Percentiles rank a stretch among this genome's conserved stretches.
Conservation (phyloP, 768 basidiomycete species). For the Brasilioporus rufonigricans region DNA sequence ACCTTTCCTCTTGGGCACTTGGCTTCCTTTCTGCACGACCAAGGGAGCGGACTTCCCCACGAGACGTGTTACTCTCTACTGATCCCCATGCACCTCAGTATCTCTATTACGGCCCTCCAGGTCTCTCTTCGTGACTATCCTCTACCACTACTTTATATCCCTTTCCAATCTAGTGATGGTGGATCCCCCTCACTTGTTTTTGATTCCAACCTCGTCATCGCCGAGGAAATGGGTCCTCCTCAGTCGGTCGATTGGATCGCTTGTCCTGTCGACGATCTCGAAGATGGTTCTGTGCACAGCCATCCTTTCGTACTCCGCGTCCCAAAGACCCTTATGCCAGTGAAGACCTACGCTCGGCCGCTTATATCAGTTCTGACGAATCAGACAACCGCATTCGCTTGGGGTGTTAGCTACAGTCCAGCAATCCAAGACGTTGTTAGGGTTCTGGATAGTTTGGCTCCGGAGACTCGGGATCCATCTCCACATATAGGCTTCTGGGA, state of each 20-base stretch:
- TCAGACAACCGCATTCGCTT: conserved; percentile 71
- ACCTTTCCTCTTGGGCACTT: conserved; percentile 56
- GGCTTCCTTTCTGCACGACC: conserved; percentile 60
- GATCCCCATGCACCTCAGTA: conserved; percentile 76
- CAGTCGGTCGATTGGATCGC: conserved; percentile 70
- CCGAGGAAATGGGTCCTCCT: conserved; percentile 77
- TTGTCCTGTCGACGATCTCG: conserved; percentile 58
- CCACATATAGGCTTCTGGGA: conserved; percentile 93
- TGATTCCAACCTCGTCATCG: conserved; percentile 77
- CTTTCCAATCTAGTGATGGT: conserved; percentile 38
- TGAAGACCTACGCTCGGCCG: conserved; percentile 87
- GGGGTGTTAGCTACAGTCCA: conserved; percentile 87
- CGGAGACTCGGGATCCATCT: conserved; percentile 76
- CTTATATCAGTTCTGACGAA: conserved; percentile 63
- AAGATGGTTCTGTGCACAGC: conserved; percentile 50
- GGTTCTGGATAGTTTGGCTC: conserved; percentile 77
- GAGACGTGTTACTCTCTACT: conserved; percentile 76
- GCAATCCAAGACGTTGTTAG: conserved; percentile 85
- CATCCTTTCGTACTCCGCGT: conserved; percentile 57
- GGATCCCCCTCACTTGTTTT: conserved; percentile 54
- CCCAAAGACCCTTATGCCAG: conserved; percentile 93
- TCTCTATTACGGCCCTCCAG: conserved; percentile 59
- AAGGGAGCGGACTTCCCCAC: conserved; percentile 65
- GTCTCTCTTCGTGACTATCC: conserved; percentile 84
- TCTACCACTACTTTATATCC: conserved; percentile 76